phyloP scores from a whole-genome alignment of 2,329 filamentous ascomycete species.

The Cladophialophora exuberans region DNA sequence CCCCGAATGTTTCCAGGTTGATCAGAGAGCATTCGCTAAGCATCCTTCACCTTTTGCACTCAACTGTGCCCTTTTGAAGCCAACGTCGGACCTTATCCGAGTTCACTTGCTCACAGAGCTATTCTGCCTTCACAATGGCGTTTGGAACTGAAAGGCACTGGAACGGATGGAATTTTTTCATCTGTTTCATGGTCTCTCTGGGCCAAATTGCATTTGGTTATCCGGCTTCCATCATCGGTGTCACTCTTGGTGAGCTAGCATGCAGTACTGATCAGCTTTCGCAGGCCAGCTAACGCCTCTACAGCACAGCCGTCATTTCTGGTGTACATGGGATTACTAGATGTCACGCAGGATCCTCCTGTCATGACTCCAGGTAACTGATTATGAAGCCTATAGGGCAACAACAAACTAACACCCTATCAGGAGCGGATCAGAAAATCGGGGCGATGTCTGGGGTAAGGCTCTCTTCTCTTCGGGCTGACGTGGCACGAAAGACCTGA shows the following conservation, averaged over 20 bases:
- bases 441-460: conserved; percentile 23
- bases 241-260: too few relatives aligned
- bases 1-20: too few relatives aligned
- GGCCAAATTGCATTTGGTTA: conserved; percentile 27
- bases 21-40: too few relatives aligned
- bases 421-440: conserved; percentile 14
- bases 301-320: conserved; percentile 51
- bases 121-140: conserved; percentile 11
- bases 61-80: too few relatives aligned
- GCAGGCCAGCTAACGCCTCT: too few relatives aligned
- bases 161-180: conserved; percentile 25
- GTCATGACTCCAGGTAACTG: neutral
- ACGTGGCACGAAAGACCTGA: too few relatives aligned
- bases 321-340: conserved; percentile 30
- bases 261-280: too few relatives aligned
- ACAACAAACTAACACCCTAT: neutral
- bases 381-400: neutral
- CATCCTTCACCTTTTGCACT: neutral
- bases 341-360: neutral
- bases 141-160: conserved; percentile 12
- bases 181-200: conserved; percentile 24
- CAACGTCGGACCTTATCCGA: too few relatives aligned
- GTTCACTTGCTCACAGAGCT: too few relatives aligned
- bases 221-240: conserved; percentile 24
- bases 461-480: neutral